A percentile compares a stretch with the other conserved stretches of the same genome.
Conservation (phyloP, 768 basidiomycete species). For the Termitomyces sp. region DNA sequence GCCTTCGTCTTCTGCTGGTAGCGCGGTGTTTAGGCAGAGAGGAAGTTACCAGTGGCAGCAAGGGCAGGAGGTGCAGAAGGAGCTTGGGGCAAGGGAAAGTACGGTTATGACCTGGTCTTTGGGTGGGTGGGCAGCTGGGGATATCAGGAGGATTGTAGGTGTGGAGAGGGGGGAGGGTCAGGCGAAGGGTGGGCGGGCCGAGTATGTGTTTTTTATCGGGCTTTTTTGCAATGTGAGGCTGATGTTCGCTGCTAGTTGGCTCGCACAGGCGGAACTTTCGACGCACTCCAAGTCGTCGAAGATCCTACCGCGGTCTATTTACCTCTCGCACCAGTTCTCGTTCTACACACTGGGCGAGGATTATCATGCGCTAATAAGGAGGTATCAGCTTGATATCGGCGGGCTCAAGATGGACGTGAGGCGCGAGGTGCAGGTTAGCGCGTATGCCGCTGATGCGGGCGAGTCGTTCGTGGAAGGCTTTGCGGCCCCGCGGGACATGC, state of each 20-base stretch:
- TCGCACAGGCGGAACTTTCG: slow-evolving; percentile 80
- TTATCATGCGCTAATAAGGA: slow-evolving; percentile 72
- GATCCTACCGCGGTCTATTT: slow-evolving; percentile 70
- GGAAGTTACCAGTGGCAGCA: background rate
- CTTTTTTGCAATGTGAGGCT: background rate
- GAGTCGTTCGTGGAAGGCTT: slow-evolving; percentile 54
- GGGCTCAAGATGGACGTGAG: slow-evolving; percentile 65
- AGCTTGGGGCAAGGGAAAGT: slow-evolving; percentile 31
- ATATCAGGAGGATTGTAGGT: slow-evolving; percentile 35
- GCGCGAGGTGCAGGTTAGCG: slow-evolving; percentile 62
- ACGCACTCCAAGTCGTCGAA: slow-evolving; percentile 55
- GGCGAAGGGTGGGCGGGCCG: slow-evolving; percentile 19
- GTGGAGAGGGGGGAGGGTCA: background rate
- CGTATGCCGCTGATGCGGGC: slow-evolving; percentile 31
- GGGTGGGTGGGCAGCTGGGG: slow-evolving; percentile 47
- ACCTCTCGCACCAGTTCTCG: slow-evolving; percentile 80
- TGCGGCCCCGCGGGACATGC: slow-evolving; percentile 35
- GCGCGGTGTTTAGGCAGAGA: slow-evolving; percentile 1
- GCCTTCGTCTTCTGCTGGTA: slow-evolving; percentile 15
- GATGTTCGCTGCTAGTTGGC: slow-evolving; percentile 51
- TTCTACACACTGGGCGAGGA: slow-evolving; percentile 75
- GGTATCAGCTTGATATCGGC: slow-evolving; percentile 52
- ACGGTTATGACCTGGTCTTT: slow-evolving; percentile 66
- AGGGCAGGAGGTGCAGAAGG: slow-evolving; percentile 20
- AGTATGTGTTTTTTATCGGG: slow-evolving; percentile 24